Evolutionary conservation across 163 green algal species (phyloP), one percentile per base, ranked within the genome.

Genomic region (Coccomyxa subellipsoidea): DNA sequence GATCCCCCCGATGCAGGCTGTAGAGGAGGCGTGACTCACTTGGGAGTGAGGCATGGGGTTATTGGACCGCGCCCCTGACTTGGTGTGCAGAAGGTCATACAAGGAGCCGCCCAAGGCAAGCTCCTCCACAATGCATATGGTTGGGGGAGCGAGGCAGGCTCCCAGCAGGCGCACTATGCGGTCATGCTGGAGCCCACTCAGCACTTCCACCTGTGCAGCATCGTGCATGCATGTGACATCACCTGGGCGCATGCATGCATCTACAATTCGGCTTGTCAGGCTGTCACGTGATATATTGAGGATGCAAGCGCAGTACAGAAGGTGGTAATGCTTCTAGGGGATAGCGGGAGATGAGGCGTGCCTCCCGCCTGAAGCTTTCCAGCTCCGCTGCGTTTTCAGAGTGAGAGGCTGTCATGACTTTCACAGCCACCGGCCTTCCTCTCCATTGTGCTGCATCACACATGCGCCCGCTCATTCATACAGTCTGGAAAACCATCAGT

Each of bases 401-500:
- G n/a, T 36, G 21, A 70, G 93, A 86, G 39, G 89, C 88, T n/a
- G 89, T 90, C 82, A 96, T 88, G 54, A 96, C 81, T 83, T 96
- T 96, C 18, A 93, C 89, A 0, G 92, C 92, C 54, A 96, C 90
- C 2, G 80, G 59, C 31, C 59, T 76, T 15, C 83, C 89, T n/a
- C 34, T 12, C 79, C 88, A 90, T 69, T 76, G 82, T 32, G 83
- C 82, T 81, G 85, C 79, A 47, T 6, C 35, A n/a, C 6, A 7
- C 21, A 27, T n/a, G n/a, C n/a, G n/a, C n/a, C n/a, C n/a, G n/a
- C n/a, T n/a, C n/a, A n/a, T n/a, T n/a, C n/a, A n/a, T n/a, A n/a
- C n/a, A n/a, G n/a, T n/a, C n/a, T n/a, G n/a, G n/a, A n/a, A n/a
- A n/a, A n/a, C n/a, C n/a, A n/a, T n/a, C n/a, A n/a, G n/a, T n/a